These are phyloP conservation scores for Aristolochia californica DNA, from an alignment of 164 flowering plant species.

Conservation along the genomic window DNA sequence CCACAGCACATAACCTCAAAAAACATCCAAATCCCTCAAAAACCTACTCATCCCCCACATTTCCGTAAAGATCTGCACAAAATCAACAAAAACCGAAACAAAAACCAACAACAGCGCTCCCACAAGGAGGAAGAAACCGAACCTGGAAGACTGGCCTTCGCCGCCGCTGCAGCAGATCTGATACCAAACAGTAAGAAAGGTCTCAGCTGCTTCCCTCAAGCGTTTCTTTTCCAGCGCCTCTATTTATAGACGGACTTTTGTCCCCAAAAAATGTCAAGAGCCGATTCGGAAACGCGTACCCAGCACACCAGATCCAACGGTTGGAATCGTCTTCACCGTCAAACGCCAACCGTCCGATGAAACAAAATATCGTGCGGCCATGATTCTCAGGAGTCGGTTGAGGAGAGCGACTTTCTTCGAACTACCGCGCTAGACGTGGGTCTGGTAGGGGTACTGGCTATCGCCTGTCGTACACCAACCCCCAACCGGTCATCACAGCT, in stretches of 20 bases:
- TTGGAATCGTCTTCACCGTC: not conserved
- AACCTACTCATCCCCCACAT: not conserved
- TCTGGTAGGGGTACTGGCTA: not conserved
- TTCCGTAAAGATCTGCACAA: not conserved
- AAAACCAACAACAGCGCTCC: not conserved
- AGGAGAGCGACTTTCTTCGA: conserved; percentile 4
- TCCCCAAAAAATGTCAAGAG: too few species aligned
- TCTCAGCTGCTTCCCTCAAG: not conserved
- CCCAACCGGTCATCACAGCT: conserved; percentile 1
- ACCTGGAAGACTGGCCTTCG: too few species aligned
- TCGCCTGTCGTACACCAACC: conserved; percentile 7
- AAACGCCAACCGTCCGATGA: conserved; percentile 1
- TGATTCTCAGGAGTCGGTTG: conserved; percentile 9
- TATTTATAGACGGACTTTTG: not conserved
- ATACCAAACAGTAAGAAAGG: not conserved
- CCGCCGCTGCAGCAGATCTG: not conserved
- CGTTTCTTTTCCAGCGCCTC: not conserved
- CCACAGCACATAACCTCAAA: not conserved
- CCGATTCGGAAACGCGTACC: not conserved
- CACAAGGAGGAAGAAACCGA: too few species aligned
- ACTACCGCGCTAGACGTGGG: not conserved
- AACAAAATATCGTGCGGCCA: conserved; percentile 1
- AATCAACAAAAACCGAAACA: not conserved
- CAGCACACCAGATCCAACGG: conserved; percentile 2
- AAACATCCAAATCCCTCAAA: not conserved